Conservation (phyloP, 129 eudicot genomes). For the Artemisia argyi region DNA sequence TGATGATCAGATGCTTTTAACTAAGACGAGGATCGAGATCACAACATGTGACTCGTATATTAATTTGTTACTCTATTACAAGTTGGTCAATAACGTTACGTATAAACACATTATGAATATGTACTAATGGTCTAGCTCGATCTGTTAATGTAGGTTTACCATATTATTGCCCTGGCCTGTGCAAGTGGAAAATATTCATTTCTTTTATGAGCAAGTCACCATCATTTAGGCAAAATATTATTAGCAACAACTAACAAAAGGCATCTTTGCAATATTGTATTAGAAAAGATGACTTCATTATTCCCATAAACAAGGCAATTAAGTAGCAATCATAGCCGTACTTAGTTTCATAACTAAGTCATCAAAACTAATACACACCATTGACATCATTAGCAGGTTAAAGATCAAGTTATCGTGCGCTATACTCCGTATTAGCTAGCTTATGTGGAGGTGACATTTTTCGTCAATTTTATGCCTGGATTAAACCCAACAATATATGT, state of each 20-base stretch:
- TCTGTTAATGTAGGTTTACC: too few species aligned
- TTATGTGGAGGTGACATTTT: too few species aligned
- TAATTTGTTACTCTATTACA: too few species aligned
- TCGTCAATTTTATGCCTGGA: too few species aligned
- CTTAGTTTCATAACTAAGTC: slow-evolving; percentile 25
- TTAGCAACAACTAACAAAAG: slow-evolving; percentile 36
- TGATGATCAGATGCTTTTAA: too few species aligned
- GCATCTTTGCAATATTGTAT: slow-evolving; percentile 34
- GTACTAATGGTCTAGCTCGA: too few species aligned
- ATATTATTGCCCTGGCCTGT: background rate
- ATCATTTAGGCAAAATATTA: slow-evolving; percentile 19
- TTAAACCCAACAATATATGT: too few species aligned
- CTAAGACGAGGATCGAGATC: too few species aligned
- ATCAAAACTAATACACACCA: background rate
- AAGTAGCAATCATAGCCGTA: slow-evolving; percentile 40
- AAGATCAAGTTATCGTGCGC: background rate
- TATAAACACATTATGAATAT: too few species aligned
- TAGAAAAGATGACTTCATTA: slow-evolving; percentile 13
- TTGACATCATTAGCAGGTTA: slow-evolving; percentile 6
- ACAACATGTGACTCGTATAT: too few species aligned
- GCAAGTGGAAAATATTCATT: slow-evolving; percentile 7
- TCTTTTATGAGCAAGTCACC: slow-evolving; percentile 21
- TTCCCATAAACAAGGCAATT: slow-evolving; percentile 32
- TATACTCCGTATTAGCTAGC: too few species aligned
- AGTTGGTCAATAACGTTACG: too few species aligned